Evolutionary conservation across 345 rosid species (phyloP).

Genomic region (Clarkia xantiana): DNA sequence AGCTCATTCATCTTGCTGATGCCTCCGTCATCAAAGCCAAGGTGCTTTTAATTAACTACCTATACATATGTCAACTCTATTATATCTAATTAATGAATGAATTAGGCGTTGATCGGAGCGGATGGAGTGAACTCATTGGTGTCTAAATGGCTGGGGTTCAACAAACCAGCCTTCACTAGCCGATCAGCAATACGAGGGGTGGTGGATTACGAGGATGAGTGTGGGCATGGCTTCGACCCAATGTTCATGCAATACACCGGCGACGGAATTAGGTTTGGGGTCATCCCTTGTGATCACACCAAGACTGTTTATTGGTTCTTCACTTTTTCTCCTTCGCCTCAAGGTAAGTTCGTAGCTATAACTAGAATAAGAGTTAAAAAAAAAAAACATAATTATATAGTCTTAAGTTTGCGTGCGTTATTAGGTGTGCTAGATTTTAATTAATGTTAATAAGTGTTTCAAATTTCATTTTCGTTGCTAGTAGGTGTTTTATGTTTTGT

Average conservation of each 20-base stretch:
- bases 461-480: no score
- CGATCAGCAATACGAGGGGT: conserved; percentile 33
- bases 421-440: no score
- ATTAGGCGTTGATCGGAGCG: conserved; percentile 52
- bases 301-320: conserved; percentile 12
- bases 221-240: conserved; percentile 26
- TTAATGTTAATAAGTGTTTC: no score
- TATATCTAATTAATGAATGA: neutral
- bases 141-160: conserved; percentile 59
- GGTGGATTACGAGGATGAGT: conserved; percentile 16
- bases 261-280: conserved; percentile 32
- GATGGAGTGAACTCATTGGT: conserved; percentile 60
- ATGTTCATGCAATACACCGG: conserved; percentile 24
- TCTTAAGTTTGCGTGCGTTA: no score
- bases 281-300: conserved; percentile 39
- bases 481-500: no score
- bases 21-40: conserved; percentile 42
- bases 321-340: conserved; percentile 10
- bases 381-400: no score
- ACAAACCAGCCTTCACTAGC: conserved; percentile 21
- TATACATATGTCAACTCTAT: neutral
- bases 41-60: conserved; percentile 14
- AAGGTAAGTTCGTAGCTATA: no score
- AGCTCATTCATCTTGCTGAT: conserved; percentile 44
- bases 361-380: no score